These are phyloP conservation scores for Eustoma russellianum DNA, from an alignment of 257 asterid genomes.

Conservation along the genomic window DNA sequence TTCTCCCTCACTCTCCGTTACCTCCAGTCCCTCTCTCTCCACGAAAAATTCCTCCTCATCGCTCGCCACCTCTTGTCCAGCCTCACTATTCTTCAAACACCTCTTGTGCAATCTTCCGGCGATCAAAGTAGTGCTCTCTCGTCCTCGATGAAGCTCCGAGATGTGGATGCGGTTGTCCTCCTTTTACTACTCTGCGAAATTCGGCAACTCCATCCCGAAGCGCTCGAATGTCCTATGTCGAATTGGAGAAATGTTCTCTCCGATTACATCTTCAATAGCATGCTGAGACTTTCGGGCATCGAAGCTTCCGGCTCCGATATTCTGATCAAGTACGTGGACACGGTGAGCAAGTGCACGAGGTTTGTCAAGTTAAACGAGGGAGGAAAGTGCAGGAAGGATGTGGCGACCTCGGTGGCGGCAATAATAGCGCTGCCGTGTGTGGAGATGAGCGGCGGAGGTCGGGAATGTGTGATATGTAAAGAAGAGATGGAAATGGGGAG, in stretches of 20 bases:
- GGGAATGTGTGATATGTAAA: constrained; percentile 69
- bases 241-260: constrained; percentile 45
- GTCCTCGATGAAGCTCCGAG: constrained; percentile 40
- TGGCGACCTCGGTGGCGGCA: constrained; percentile 47
- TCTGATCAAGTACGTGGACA: constrained; percentile 45
- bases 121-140: constrained; percentile 9
- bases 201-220: constrained; percentile 36
- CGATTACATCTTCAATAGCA: constrained; percentile 20
- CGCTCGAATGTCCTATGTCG: constrained; percentile 41
- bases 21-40: constrained; percentile 76
- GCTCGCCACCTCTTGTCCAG: constrained; percentile 62
- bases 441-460: constrained; percentile 25
- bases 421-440: constrained; percentile 68
- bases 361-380: constrained; percentile 40
- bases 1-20: constrained; percentile 71
- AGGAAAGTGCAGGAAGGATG: constrained; percentile 24
- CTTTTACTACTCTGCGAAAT: constrained; percentile 78
- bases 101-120: constrained; percentile 18
- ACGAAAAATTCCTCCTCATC: constrained; percentile 63
- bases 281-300: constrained; percentile 27
- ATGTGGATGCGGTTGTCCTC: constrained; percentile 63
- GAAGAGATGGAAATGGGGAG: constrained; percentile 73
- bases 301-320: constrained; percentile 36
- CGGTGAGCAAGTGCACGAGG: constrained; percentile 43
- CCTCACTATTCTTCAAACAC: constrained; percentile 41